Base-by-base conservation (phyloP, 1,284 basidiomycete genomes). In the Tremellales sp. region DNA sequence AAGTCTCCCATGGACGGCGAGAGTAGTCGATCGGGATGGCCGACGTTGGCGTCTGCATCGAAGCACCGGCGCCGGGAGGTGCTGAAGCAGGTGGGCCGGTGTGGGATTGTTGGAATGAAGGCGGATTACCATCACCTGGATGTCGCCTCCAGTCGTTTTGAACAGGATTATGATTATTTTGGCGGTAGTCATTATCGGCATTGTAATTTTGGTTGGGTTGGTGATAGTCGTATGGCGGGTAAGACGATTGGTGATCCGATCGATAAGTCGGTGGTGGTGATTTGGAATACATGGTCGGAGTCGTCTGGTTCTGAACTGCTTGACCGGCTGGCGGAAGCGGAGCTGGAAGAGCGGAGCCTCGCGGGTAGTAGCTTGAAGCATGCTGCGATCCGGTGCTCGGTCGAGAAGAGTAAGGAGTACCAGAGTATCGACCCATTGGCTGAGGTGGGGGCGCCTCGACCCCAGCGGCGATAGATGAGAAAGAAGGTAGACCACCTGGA, bases 401-500 rank as follows among this genome's bases (percentile, higher is more conserved):
- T 4, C 33, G 33, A 36, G 33, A 36, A 36, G 19, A 36, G 33
- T 36, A 36, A 15, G 33, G 33, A 15, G 15, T 36, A 15, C 19
- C 15, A 7, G 33, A 6, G 33, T 36, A 36, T 15, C 33, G 33
- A 36, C 33, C 33, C 6, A 36, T 15, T 5, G 33, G 6, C 15
- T 13, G 42, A 11, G 51, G 22, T 42, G 46, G 51, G 31, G 57
- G 57, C n/a, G 53, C 46, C n/a, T 57, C 54, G 25, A 53, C 58
- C 5, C 52, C 58, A 3, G 58, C 58, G 24, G 58, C 58, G 23
- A 60, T 55, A 1, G 53, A 46, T 3, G 58, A 60, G 37, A 60
- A 60, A 11, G 49, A 48, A 3, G 58, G 58, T 36, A 60, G 26
- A 19, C 56, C 53, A 15, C 41, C 46, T 19, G 43, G 44, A 8